These are phyloP conservation scores for Fraxinus latifolia DNA, from an alignment of 305 asterid genomes.

Conservation along the genomic window DNA sequence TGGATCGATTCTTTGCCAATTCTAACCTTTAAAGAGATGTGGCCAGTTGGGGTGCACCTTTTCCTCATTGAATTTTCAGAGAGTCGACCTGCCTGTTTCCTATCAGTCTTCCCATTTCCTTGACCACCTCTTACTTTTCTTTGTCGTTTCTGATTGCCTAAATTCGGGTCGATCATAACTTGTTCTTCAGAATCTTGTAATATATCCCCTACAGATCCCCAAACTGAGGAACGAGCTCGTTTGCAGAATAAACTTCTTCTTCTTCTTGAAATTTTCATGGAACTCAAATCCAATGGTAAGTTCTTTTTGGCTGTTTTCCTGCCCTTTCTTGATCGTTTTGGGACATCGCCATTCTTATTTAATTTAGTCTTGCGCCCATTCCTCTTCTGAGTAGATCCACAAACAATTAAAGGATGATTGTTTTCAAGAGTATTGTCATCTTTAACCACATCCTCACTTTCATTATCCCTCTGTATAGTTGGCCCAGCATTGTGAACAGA, in stretches of 20 bases:
- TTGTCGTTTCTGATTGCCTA: conserved; percentile 32
- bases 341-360: conserved; percentile 32
- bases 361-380: conserved; percentile 25
- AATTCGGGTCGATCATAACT: conserved; percentile 30
- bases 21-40: conserved; percentile 66
- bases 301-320: conserved; percentile 32
- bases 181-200: conserved; percentile 38
- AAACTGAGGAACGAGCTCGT: conserved; percentile 46
- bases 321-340: conserved; percentile 36
- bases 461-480: conserved; percentile 26
- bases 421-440: conserved; percentile 29
- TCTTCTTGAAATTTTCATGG: conserved; percentile 52
- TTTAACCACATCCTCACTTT: conserved; percentile 33
- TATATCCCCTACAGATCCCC: conserved; percentile 46
- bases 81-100: conserved; percentile 30
- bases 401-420: conserved; percentile 33
- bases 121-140: conserved; percentile 35
- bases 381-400: conserved; percentile 35
- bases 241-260: conserved; percentile 54
- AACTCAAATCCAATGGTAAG: conserved; percentile 38
- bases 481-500: conserved; percentile 24
- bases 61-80: conserved; percentile 36
- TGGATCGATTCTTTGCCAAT: conserved; percentile 42
- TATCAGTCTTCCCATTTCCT: conserved; percentile 39
- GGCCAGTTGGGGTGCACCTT: conserved; percentile 47